phyloP scores from a whole-genome alignment of 108 stramenopile genomes.

The Pseudonitzschia multiseries region DNA sequence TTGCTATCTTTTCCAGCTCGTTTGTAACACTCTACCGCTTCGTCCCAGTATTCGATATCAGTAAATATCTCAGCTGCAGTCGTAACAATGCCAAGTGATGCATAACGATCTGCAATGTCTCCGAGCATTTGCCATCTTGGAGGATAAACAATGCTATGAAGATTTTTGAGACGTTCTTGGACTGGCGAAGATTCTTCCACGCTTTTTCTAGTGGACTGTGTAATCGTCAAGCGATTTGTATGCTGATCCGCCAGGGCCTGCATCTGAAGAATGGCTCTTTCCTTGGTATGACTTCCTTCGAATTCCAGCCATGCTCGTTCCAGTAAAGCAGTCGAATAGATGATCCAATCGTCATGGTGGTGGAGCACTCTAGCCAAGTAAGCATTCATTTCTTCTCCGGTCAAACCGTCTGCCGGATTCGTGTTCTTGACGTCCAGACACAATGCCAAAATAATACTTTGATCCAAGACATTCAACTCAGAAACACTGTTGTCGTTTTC shows the following conservation, averaged over 20 bases:
- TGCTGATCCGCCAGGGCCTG: conserved; percentile 98
- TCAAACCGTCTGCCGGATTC: conserved; percentile 93
- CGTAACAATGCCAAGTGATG: conserved; percentile 83
- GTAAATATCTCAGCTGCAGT: conserved; percentile 93
- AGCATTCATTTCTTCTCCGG: conserved; percentile 94
- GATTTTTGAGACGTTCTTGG: conserved; percentile 77
- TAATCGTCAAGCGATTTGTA: conserved; percentile 78
- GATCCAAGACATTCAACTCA: conserved; percentile 74
- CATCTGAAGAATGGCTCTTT: conserved; percentile 93
- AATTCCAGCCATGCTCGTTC: conserved; percentile 95
- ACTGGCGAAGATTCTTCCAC: conserved; percentile 92
- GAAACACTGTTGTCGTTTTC: conserved; percentile 53
- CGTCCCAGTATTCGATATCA: conserved; percentile 97
- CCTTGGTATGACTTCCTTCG: conserved; percentile 73
- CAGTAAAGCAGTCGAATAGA: conserved; percentile 91
- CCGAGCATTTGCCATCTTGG: conserved; percentile 92
- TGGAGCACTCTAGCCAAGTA: conserved; percentile 86
- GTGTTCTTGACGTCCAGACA: conserved; percentile 96
- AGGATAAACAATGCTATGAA: conserved; percentile 92
- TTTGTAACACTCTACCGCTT: conserved; percentile 94
- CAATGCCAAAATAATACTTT: conserved; percentile 86
- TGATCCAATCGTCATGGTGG: conserved; percentile 92
- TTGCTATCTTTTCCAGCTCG: conserved; percentile 82
- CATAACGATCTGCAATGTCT: conserved; percentile 92
- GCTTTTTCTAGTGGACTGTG: conserved; percentile 79